Conservation (phyloP, 1,284 basidiomycete genomes). For the Mycosarcoma mackinlayi region DNA sequence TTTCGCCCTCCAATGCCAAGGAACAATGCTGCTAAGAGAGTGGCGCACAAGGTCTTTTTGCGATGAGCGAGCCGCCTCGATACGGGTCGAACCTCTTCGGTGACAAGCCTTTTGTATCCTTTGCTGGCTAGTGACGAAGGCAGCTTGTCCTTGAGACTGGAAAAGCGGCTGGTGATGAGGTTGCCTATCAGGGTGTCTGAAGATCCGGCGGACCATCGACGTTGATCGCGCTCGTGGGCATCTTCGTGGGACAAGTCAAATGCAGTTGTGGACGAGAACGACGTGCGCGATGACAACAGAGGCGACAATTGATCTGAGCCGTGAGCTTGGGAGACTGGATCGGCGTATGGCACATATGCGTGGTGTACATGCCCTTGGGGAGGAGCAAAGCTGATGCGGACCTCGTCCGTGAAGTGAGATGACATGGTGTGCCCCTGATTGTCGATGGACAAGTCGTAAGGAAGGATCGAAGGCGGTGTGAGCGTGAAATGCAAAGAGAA, state of each 20-base stretch:
- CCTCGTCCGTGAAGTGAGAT: constrained; percentile 30
- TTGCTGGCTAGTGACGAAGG: constrained; percentile 2
- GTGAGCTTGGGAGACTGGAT: background rate
- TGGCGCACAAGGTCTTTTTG: constrained; percentile 8
- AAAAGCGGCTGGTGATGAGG: constrained; percentile 13
- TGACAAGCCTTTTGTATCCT: constrained; percentile 15
- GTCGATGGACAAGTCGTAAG: too few species aligned
- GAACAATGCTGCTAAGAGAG: constrained; percentile 24
- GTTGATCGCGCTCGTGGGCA: constrained; percentile 5
- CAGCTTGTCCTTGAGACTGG: constrained; percentile 20
- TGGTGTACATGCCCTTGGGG: constrained; percentile 3
- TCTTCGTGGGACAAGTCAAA: constrained; percentile 3
- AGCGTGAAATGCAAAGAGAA: too few species aligned
- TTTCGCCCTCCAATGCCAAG: constrained; percentile 18
- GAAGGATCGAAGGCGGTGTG: too few species aligned
- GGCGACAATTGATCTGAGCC: constrained; percentile 1
- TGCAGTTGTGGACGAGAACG: constrained; percentile 21
- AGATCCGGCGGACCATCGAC: constrained; percentile 6
- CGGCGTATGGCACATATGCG: background rate
- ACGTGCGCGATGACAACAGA: constrained; percentile 11
- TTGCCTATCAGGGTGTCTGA: constrained; percentile 20
- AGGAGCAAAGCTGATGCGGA: constrained; percentile 13
- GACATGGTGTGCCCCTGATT: constrained; percentile 17
- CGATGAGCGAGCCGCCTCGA: constrained; percentile 1
- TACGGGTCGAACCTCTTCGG: background rate